Base-by-base conservation (phyloP, 495 filamentous ascomycete species). In the Aspergillus heteromorphus region DNA sequence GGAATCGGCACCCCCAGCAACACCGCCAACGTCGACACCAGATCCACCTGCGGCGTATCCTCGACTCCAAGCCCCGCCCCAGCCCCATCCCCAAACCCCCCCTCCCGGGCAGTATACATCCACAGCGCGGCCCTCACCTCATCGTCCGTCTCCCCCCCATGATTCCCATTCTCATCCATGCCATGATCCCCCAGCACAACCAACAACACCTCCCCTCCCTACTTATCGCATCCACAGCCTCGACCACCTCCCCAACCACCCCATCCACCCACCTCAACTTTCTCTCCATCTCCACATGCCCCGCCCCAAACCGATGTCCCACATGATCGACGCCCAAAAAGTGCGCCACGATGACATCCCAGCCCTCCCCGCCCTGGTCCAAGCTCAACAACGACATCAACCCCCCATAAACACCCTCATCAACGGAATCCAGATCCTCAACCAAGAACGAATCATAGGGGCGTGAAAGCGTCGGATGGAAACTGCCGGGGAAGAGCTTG, bases 101-200 rank as follows among this genome's bases (percentile, higher is more conserved):
- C 21, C 29, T 48, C 43, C 21, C 42, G 14, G 2, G 16, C 25
- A 20, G 92, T 95, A 63, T 96, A 97, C 89, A 97, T 91, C 92
- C 93, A 97, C 48, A 97, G 63, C 1, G 93, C 92, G 52, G 92
- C 91, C 66, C 96, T 83, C 20, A 97, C 79, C 65, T 97, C 92
- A 42, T 95, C 89, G 60, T 92, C 87, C 16, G 91, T 93, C 68
- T 97, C 92, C 48, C 92, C 92, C 30, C 92, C 92, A 63, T 97
- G 92, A 61, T 97, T 93, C 6, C 92, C 92, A 72, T 97, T 96
- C 20, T 77, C 72, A 69, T 97, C 92, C 92, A 97, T 97, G 4
- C 92, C 92, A 67, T 97, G 92, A 68, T 97, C 92, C 9, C 92
- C 92, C 89, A 97, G 93, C 19, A 96, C 87, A 11, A 97, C 84